Evolutionary conservation across 331 rosid genomes (phyloP).

Genomic region (Stylosanthes scabra): DNA sequence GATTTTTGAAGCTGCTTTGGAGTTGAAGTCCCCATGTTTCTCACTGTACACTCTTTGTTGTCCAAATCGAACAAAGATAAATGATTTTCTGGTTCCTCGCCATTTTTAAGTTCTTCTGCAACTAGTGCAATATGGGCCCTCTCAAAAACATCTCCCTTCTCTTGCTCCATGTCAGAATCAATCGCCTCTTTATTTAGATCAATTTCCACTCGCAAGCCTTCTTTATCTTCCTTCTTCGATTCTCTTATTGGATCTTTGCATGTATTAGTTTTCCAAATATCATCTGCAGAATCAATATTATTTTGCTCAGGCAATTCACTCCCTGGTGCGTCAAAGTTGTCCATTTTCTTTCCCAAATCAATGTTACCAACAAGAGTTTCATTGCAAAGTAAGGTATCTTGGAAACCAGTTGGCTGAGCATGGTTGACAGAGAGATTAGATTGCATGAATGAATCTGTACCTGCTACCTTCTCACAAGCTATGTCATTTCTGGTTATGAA

Average conservation of each 20-base stretch:
- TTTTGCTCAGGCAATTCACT: slow-evolving; percentile 34
- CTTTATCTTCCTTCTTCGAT: slow-evolving; percentile 29
- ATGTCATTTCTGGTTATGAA: slow-evolving; percentile 26
- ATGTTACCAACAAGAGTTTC: slow-evolving; percentile 23
- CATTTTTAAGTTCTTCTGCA: slow-evolving; percentile 32
- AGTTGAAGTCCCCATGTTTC: slow-evolving; percentile 39
- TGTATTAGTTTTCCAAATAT: slow-evolving; percentile 30
- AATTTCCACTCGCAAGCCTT: slow-evolving; percentile 26
- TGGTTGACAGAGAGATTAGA: slow-evolving; percentile 32
- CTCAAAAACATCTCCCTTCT: slow-evolving; percentile 31
- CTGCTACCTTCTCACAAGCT: slow-evolving; percentile 20
- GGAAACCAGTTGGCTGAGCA: slow-evolving; percentile 36
- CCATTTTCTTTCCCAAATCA: slow-evolving; percentile 30
- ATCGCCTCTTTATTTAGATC: slow-evolving; percentile 14
- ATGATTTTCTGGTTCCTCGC: slow-evolving; percentile 31
- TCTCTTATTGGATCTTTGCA: slow-evolving; percentile 34
- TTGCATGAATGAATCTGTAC: slow-evolving; percentile 20
- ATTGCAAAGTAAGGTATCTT: slow-evolving; percentile 25
- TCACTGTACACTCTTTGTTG: slow-evolving; percentile 25
- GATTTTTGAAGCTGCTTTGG: slow-evolving; percentile 44
- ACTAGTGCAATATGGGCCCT: slow-evolving; percentile 33
- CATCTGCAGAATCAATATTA: slow-evolving; percentile 23
- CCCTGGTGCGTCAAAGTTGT: slow-evolving; percentile 15
- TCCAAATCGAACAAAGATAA: slow-evolving; percentile 35
- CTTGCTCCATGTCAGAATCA: slow-evolving; percentile 26